Evolutionary conservation across 306 rosid species (phyloP), one percentile per base, ranked within the genome.

Genomic region (Vicia faba): DNA sequence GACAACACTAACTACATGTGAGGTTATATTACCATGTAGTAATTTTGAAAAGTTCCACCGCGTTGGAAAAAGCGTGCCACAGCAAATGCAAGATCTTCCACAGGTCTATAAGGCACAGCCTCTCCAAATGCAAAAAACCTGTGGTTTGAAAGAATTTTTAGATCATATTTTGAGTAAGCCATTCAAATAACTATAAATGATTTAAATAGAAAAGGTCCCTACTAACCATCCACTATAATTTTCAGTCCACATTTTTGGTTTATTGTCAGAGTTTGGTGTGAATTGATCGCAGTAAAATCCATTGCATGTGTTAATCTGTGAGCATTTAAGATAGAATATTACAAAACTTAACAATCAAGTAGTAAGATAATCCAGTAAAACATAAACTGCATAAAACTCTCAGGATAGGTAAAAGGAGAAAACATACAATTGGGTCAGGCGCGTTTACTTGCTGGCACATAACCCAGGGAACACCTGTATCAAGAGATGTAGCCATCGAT

Each of bases 381-480:
- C 12, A 55, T 35, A 33, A 44, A 55, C 23, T 20, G 31, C 13
- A 50, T 28, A n/a, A 38, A 43, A 36, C 40, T 15, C 40, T 15
- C 26, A 38, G 26, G 11, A 49, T 5, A 64, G 16, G 18, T 31
- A 31, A 53, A 59, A 11, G 36, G 48, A 70, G 44, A 75, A 58
- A 80, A 46, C 91, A 80, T 80, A 93, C 97, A 71, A 93, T 87
- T 53, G 97, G 96, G 71, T 87, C 83, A 12, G 98, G 98, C 67
- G 98, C 98, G 74, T 93, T 83, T 3, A 70, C 73, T 77, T 89
- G 98, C 79, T 86, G 89, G 84, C 98, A 89, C 98, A 93, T 93
- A 78, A 89, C 86, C 98, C 98, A 93, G 29, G 98, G 98, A 59
- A 93, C 98, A 44, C 98, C 98, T 7, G 97, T 93, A 73, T 90